Evolutionary conservation across 2,329 filamentous ascomycete genomes (phyloP), one percentile per base, ranked within the genome.

Genomic region (Penicillium janthinellum): DNA sequence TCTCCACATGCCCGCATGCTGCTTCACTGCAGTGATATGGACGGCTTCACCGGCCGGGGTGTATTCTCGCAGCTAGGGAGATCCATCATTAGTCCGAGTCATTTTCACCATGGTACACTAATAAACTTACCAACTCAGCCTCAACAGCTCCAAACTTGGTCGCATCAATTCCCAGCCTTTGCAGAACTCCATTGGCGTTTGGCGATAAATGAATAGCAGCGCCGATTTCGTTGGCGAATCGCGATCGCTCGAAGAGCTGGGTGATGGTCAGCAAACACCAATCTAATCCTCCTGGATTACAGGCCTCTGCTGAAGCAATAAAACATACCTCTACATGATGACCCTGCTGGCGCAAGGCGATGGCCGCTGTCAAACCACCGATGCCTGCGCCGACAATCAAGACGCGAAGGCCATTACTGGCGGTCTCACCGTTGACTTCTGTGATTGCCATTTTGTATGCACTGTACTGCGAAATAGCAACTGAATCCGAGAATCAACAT

Each of bases 131-230:
- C 69, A 52, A 70, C 56, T 73, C 64, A 28, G 61, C 73, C 57
- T 52, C 70, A 62, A 72, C 79, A 56, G 80, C 77, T 1, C 79
- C 79, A 44, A 75, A 75, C 0, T 70, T 69, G 56, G 78, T 75
- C 0, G 78, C 73, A 51, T 73, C 70, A 1, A 83, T 63, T 0
- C 81, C 80, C 51, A 83, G 70, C 35, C 78, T 72, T 11, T 73
- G 71, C 4, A 89, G 74, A 2, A 88, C 71, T 0, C 84, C 83
- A 69, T 87, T 86, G 2, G 81, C 76, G 65, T 89, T 90, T 0
- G 87, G 85, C 0, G 84, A 81, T 4, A 89, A 70, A 66, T 88
- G 85, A n/a, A 89, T 80, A 0, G 86, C 86, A 3, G 86, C 86
- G 0, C 86, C 86, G 1, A 79, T 73, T 70, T 88, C 86, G 53